Evolutionary conservation across 108 stramenopile species (phyloP), one percentile per base, ranked within the genome.

Genomic region (Nitzschia inconspicua): DNA sequence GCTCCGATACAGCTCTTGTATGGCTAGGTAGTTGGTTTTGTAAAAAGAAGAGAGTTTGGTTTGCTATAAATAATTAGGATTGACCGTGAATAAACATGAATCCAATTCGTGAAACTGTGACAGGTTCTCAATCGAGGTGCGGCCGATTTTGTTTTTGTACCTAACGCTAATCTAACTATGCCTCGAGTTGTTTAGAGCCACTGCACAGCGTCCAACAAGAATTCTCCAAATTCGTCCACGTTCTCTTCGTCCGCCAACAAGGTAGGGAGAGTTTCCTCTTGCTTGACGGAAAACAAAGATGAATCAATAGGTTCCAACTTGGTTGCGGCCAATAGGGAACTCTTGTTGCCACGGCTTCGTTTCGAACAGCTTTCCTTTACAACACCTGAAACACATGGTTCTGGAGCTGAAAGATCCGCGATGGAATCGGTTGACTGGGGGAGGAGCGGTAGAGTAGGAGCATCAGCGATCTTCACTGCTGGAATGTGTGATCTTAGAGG

Each of bases 391-490:
- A 44, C 41, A 8, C 57, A 44, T 6, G 43, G 23, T 35, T 44
- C 57, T 23, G 57, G 57, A 44, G 43, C 27, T 14, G 48, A 32
- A 7, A 60, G 13, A n/a, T 18, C n/a, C 2, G 60, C 19, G 3
- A 51, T 22, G 30, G 36, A 53, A 64, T 54, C 63, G 8, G 53
- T 53, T 16, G 63, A 47, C 37, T 64, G 41, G 22, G 37, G 35
- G 56, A 55, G 52, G 46, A 58, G 25, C 56, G 56, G 32, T 44
- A 57, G 49, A 41, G 41, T 60, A 48, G 50, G 41, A 60, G 58
- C 34, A 55, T 74, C 85, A 78, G 79, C 58, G 85, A 86, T 86
- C 88, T 86, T 90, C 88, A 90, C 88, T 90, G 88, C 88, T 65
- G 88, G 88, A 89, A 78, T 78, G 60, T 29, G 77, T 80, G 82